These are phyloP conservation scores for Plectranthus barbatus DNA, from an alignment of 257 asterid species.

Conservation along the genomic window DNA sequence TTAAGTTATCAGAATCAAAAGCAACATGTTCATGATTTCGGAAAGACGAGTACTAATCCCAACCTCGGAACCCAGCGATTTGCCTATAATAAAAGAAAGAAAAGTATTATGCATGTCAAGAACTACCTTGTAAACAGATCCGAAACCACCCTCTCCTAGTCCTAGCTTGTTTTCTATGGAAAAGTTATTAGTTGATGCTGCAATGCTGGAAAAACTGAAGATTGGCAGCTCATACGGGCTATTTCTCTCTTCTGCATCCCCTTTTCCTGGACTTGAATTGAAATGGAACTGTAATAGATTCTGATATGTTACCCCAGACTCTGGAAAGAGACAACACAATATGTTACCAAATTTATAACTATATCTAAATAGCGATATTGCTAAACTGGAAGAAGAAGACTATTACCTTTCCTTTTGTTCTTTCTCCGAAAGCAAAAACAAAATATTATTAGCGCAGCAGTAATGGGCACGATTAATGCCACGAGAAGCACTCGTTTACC, in stretches of 20 bases:
- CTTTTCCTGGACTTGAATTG: background rate
- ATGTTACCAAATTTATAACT: no score
- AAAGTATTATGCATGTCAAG: no score
- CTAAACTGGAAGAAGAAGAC: no score
- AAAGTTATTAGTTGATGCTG: slow-evolving; percentile 15
- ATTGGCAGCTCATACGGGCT: background rate
- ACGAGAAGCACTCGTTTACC: background rate
- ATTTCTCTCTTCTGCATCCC: background rate
- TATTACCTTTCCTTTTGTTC: background rate
- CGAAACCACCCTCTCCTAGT: background rate
- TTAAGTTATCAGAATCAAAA: no score
- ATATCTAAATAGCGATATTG: no score
- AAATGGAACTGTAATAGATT: slow-evolving; percentile 5
- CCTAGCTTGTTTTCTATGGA: slow-evolving; percentile 5
- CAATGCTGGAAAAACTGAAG: no score
- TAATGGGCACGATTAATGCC: slow-evolving; percentile 1
- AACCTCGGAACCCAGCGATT: no score
- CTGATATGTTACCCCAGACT: background rate
- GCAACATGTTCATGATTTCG: no score
- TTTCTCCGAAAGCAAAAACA: background rate
- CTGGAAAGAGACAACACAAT: background rate
- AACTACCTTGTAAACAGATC: background rate
- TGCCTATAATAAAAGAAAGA: no score
- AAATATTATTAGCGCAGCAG: background rate
- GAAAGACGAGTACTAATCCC: no score